These are phyloP conservation scores for Graphilbum fragrans DNA, from an alignment of 2,329 filamentous ascomycete genomes.

Conservation along the genomic window DNA sequence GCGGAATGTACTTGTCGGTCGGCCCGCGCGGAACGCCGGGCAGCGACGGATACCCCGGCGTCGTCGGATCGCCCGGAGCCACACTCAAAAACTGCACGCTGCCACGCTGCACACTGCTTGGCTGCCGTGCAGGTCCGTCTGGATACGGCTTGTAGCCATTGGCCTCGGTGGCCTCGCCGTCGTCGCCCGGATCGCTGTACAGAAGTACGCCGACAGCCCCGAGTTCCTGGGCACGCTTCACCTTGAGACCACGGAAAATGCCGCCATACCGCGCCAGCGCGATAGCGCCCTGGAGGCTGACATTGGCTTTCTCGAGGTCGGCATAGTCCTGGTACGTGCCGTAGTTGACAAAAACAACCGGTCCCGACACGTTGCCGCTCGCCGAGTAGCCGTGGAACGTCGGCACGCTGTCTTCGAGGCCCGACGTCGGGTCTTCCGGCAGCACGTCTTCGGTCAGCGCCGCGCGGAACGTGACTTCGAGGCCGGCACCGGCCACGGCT, in stretches of 20 bases:
- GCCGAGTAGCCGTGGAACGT: constrained; percentile 95
- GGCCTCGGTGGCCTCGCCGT: constrained; percentile 67
- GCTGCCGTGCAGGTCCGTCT: constrained; percentile 73
- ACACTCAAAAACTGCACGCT: constrained; percentile 72
- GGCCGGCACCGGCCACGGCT: constrained; percentile 17
- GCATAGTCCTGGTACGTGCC: constrained; percentile 79
- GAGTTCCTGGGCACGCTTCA: constrained; percentile 83
- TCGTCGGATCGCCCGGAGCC: constrained; percentile 68
- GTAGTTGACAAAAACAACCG: constrained; percentile 84
- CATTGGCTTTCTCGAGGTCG: constrained; percentile 61
- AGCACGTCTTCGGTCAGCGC: constrained; percentile 75
- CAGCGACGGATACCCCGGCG: constrained; percentile 85
- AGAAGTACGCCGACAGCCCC: constrained; percentile 79
- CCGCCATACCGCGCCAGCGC: constrained; percentile 75
- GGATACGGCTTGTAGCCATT: constrained; percentile 75
- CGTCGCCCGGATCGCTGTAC: constrained; percentile 82
- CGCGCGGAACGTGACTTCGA: constrained; percentile 64
- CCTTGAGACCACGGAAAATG: constrained; percentile 81
- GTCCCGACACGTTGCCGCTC: constrained; percentile 78
- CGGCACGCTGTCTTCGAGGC: constrained; percentile 60
- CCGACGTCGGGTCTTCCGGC: constrained; percentile 69
- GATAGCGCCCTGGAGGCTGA: constrained; percentile 74
- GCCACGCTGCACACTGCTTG: constrained; percentile 80
- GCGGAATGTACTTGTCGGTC: constrained; percentile 58
- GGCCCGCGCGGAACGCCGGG: constrained; percentile 71